phyloP scores from a whole-genome alignment of 2,329 filamentous ascomycete species.

The Kalmusia sp. region DNA sequence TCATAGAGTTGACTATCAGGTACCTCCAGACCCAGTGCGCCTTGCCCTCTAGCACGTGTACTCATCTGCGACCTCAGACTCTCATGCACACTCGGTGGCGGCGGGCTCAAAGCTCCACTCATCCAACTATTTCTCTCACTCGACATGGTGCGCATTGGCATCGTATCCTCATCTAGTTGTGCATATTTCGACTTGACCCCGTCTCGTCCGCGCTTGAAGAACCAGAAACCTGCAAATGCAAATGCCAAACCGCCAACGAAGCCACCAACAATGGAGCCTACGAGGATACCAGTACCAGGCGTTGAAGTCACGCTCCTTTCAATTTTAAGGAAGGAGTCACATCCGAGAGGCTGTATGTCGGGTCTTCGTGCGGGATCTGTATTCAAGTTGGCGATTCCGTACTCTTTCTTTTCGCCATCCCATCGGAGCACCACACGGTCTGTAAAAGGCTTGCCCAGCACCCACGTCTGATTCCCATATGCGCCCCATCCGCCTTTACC shows the following conservation, averaged over 20 bases:
- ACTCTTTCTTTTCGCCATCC: conserved; percentile 21
- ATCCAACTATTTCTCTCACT: conserved; percentile 5
- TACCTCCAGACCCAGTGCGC: conserved; percentile 9
- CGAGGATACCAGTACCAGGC: conserved; percentile 16
- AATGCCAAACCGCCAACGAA: conserved; percentile 21
- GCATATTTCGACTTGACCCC: conserved; percentile 20
- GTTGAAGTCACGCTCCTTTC: conserved; percentile 2
- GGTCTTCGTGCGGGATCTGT: background rate
- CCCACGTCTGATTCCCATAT: conserved; percentile 21
- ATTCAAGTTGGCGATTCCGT: conserved; percentile 21
- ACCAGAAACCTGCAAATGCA: conserved; percentile 16
- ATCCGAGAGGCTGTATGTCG: conserved; percentile 23
- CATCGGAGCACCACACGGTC: conserved; percentile 21
- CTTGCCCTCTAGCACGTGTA: background rate
- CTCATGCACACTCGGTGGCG: conserved; percentile 8
- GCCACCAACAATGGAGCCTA: conserved; percentile 20
- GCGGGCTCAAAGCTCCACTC: background rate
- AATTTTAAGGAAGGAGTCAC: conserved; percentile 19
- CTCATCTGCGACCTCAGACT: conserved; percentile 3
- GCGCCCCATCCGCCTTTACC: conserved; percentile 22
- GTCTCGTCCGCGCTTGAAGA: conserved; percentile 20
- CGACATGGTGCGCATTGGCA: conserved; percentile 17
- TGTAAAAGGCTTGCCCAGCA: conserved; percentile 23
- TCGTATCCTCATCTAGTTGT: conserved; percentile 17
- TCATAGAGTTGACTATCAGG: conserved; percentile 23